Conservation (phyloP, 169 alveolate genomes). For the Theileria sp. region DNA sequence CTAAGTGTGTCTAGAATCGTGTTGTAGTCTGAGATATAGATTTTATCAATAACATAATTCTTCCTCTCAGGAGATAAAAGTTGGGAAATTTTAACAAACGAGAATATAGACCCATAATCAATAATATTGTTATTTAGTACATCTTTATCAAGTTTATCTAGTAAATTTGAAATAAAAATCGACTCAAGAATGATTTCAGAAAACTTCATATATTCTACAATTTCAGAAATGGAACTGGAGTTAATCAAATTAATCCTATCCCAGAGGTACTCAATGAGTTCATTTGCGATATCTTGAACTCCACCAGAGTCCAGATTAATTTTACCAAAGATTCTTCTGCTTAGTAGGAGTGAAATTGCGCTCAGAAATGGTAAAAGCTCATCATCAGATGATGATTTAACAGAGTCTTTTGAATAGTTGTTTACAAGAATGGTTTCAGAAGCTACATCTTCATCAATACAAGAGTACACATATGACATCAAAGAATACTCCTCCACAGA, state of each 20-base stretch:
- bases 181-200: conserved; percentile 38
- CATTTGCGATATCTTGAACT: conserved; percentile 10
- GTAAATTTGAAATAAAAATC: conserved; percentile 10
- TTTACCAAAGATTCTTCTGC: conserved; percentile 13
- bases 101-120: conserved; percentile 28
- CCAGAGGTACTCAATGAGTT: conserved; percentile 10
- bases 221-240: neutral
- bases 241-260: neutral
- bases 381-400: conserved; percentile 1
- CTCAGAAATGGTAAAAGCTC: conserved; percentile 5
- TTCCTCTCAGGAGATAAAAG: conserved; percentile 21
- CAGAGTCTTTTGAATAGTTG: neutral
- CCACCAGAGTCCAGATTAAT: neutral
- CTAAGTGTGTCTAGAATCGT: conserved; percentile 31
- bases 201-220: neutral
- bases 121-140: conserved; percentile 13
- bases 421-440: conserved; percentile 10
- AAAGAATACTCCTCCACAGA: conserved; percentile 16
- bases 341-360: conserved; percentile 9
- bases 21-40: conserved; percentile 23
- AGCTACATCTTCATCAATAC: conserved; percentile 22
- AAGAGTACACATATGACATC: conserved; percentile 36
- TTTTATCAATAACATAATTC: conserved; percentile 2
- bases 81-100: conserved; percentile 33
- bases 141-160: conserved; percentile 1